These are phyloP conservation scores for Priceomyces fermenticarens DNA, from an alignment of 805 yeast genomes.

Conservation along the genomic window DNA sequence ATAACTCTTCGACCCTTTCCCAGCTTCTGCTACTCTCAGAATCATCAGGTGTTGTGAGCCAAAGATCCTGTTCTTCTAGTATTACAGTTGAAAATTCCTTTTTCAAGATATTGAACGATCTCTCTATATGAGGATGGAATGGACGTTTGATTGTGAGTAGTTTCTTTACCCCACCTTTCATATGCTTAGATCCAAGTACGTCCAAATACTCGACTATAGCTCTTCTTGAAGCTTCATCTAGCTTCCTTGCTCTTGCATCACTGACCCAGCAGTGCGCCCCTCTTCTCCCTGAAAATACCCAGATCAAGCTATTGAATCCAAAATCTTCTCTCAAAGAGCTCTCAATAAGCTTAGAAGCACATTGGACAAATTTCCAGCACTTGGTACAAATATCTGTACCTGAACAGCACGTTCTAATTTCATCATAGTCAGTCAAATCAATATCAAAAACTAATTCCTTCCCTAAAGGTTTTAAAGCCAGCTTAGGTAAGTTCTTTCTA, in stretches of 20 bases:
- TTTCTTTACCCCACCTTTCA: slow-evolving; percentile 38
- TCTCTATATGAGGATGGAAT: slow-evolving; percentile 79
- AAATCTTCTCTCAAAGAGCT: slow-evolving; percentile 77
- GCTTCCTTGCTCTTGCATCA: slow-evolving; percentile 71
- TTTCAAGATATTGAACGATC: slow-evolving; percentile 69
- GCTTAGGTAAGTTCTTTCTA: slow-evolving; percentile 71
- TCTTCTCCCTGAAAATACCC: slow-evolving; percentile 98
- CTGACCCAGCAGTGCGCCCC: slow-evolving; percentile 99
- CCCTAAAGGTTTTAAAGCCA: slow-evolving; percentile 71
- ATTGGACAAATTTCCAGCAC: slow-evolving; percentile 91
- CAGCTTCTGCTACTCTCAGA: slow-evolving; percentile 46
- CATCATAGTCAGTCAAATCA: slow-evolving; percentile 96
- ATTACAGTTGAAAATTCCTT: slow-evolving; percentile 63
- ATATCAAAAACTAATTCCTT: slow-evolving; percentile 95
- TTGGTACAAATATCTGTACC: slow-evolving; percentile 80
- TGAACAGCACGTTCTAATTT: slow-evolving; percentile 86
- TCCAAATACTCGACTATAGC: slow-evolving; percentile 84
- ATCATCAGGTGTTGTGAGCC: slow-evolving; percentile 44
- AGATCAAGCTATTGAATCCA: slow-evolving; percentile 79
- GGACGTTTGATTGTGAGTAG: slow-evolving; percentile 67
- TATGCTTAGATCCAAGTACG: slow-evolving; percentile 50
- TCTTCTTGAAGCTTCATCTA: slow-evolving; percentile 72
- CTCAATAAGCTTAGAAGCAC: slow-evolving; percentile 77
- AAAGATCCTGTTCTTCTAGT: slow-evolving; percentile 82
- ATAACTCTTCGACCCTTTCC: slow-evolving; percentile 49